Conservation (phyloP, 805 yeast genomes). For the Candida caryicola region DNA sequence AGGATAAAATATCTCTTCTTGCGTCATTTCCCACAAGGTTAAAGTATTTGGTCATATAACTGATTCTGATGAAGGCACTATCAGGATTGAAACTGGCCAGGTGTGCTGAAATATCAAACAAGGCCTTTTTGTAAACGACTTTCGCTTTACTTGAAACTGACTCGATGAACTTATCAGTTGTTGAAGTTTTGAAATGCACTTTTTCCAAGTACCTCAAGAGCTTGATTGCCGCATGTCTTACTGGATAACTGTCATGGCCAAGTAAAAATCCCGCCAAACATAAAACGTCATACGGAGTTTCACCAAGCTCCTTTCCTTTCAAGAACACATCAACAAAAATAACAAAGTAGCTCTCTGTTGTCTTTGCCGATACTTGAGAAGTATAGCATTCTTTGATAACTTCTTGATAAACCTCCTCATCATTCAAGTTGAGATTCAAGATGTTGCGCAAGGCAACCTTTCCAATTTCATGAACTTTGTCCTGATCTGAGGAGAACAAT, state of each 20-base stretch:
- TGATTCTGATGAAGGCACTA: constrained; percentile 58
- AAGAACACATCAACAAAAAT: constrained; percentile 66
- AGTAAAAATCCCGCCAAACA: constrained; percentile 76
- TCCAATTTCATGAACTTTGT: constrained; percentile 60
- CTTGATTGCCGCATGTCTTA: constrained; percentile 69
- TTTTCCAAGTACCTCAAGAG: constrained; percentile 67
- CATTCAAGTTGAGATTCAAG: constrained; percentile 55
- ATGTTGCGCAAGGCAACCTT: constrained; percentile 68
- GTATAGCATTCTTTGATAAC: constrained; percentile 72
- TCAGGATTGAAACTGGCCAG: constrained; percentile 59
- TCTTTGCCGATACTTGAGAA: constrained; percentile 46
- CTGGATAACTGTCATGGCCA: constrained; percentile 67
- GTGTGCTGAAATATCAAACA: constrained; percentile 72
- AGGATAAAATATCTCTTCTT: constrained; percentile 75
- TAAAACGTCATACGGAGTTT: constrained; percentile 59
- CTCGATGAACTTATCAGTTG: constrained; percentile 56
- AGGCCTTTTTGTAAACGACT: constrained; percentile 82
- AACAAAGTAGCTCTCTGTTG: constrained; percentile 67
- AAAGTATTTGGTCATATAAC: constrained; percentile 69
- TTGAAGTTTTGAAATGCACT: constrained; percentile 41
- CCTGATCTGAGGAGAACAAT: constrained; percentile 57
- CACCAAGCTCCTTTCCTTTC: constrained; percentile 45
- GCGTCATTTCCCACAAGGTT: constrained; percentile 54
- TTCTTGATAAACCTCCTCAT: constrained; percentile 50
- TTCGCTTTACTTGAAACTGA: constrained; percentile 71